Base-by-base conservation (phyloP, 495 filamentous ascomycete species). In the Aspergillus haitiensis region DNA sequence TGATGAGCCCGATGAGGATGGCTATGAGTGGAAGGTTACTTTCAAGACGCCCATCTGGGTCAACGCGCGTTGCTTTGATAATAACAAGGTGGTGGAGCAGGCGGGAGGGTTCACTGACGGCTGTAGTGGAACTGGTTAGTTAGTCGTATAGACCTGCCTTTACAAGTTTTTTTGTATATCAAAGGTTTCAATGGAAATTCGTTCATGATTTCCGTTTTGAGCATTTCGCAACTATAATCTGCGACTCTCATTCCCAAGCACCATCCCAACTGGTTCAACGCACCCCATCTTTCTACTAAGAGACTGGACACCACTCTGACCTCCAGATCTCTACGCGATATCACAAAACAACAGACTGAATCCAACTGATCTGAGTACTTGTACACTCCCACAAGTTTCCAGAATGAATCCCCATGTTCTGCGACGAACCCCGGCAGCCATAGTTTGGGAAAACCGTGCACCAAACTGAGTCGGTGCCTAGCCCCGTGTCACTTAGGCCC, bases 11-110 rank as follows among this genome's bases (percentile, higher is more conserved):
- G 47, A 60, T 21, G 13, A 37, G 11, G 49, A 62, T 49, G 57
- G 57, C 31, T 55, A 49, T 21, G 63, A 66, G 34, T 66, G 63
- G 63, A 31, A 61, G 44, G 63, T 56, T 6, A 51, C 45, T 3
- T 66, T 67, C 35, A 51, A 55, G 2, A 58, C 58, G 6, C 65
- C 62, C 7, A 60, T 67, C 44, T 52, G 53, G 57, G 46, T 52
- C 31, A 5, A 35, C 6, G 4, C 32, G 0, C 21, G 65, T n/a
- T 67, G 65, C 39, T 67, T 65, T 18, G 35, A 42, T 7, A 67
- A 67, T 46, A 59, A 65, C 54, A 65, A 62, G 46, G 62, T 67
- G 1, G 33, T 15, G 10, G 34, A 36, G 13, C 32, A 3, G 51
- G 32, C 32, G 9, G 51, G 51, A 9, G 51, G 51, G 32, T 54